Evolutionary conservation across 257 asterid species (phyloP), one percentile per base, ranked within the genome.

Genomic region (Avicennia marina): DNA sequence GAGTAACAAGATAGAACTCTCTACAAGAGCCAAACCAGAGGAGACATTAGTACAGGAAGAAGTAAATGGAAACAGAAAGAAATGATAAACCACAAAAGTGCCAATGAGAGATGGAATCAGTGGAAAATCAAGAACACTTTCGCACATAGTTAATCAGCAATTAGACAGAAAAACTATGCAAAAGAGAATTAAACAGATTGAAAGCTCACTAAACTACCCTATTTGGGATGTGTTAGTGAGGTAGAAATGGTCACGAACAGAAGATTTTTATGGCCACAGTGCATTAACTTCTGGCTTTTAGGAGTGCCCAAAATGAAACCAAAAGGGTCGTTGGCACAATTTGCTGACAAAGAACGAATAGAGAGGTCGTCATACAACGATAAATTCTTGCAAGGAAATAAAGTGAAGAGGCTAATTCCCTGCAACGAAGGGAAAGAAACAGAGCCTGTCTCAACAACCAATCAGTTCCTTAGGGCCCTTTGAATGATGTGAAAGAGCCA

Each of bases 361-460:
- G 81, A 70, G 76, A 72, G 20, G 77, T 79, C 76, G 64, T 75
- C 79, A 60, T 71, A 44, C 11, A 2, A 63, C 61, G 79, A 69
- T 79, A 77, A 81, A 84, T 81, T 67, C 43, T 55, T 36, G 21
- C 25, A 60, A 67, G 55, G 52, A 27, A 60, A 59, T 65, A 74
- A 69, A 13, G 4, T 5, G 20, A 4, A 53, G 52, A 58, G 68
- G 22, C 54, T 67, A 21, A 46, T 13, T 63, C 76, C 89, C 94
- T 73, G 63, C 72, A 72, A 67, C 67, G 55, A 54, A 67, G 85
- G 94, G 77, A 78, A 85, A 71, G 29, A 73, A 70, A 70, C 87
- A 81, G 85, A 70, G 55, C 44, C 79, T 51, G 68, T 57, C 29
- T 51, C 51, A 48, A 41, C 61, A 53, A 32, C 26, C 77, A 19